phyloP scores from a whole-genome alignment of 768 basidiomycete species.

The Trichaptum fuscoviolaceum region DNA sequence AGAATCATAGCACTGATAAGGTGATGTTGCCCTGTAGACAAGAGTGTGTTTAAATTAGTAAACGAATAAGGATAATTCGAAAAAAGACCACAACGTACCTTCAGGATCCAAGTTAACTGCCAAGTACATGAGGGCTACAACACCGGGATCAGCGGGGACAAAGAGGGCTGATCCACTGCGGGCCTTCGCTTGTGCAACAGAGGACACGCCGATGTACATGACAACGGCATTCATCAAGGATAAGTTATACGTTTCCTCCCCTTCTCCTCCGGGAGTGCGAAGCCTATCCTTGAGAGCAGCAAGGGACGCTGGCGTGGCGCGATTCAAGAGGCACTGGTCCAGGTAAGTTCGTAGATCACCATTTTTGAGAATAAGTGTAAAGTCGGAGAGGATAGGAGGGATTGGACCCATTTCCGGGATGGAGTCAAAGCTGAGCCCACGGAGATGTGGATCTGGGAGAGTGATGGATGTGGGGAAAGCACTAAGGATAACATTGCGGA shows the following conservation, averaged over 20 bases:
- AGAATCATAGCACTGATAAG: slow-evolving; percentile 88
- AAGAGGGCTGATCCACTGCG: slow-evolving; percentile 80
- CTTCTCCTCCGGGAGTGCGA: slow-evolving; percentile 43
- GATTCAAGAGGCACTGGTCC: slow-evolving; percentile 80
- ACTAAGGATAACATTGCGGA: slow-evolving; percentile 93
- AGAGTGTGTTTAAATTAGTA: slow-evolving; percentile 5
- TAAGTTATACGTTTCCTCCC: slow-evolving; percentile 71
- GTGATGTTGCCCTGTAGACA: slow-evolving; percentile 80
- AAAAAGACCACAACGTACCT: slow-evolving; percentile 46
- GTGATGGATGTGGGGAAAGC: slow-evolving; percentile 82
- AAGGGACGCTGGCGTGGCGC: slow-evolving; percentile 66
- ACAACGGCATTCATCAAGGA: slow-evolving; percentile 90
- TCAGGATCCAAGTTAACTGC: slow-evolving; percentile 83
- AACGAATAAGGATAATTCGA: no score
- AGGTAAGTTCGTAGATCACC: slow-evolving; percentile 75
- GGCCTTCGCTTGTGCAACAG: slow-evolving; percentile 84
- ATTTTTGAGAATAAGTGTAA: slow-evolving; percentile 72
- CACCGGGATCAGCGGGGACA: slow-evolving; percentile 76
- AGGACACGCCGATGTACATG: slow-evolving; percentile 93
- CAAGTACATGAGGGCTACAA: slow-evolving; percentile 77
- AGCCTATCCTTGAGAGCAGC: slow-evolving; percentile 77
- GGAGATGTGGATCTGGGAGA: slow-evolving; percentile 84
- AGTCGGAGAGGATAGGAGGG: slow-evolving; percentile 89
- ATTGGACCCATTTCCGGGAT: slow-evolving; percentile 90
- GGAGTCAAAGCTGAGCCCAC: slow-evolving; percentile 64